Base-by-base conservation (phyloP, 345 rosid genomes). In the Eucalyptus rudis region DNA sequence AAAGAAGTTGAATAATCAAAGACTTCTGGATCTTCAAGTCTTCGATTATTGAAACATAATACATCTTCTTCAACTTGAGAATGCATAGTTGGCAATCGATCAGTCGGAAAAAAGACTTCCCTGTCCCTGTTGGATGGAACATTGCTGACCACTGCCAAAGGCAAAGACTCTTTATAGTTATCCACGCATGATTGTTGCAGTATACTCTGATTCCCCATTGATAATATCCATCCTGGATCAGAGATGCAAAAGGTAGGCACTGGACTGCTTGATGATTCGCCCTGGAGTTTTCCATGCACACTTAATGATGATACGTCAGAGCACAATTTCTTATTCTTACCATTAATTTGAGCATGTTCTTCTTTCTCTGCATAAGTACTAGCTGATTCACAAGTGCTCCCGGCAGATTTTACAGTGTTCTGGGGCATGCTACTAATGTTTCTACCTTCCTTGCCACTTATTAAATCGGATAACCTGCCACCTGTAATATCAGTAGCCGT, bases 1-100 rank as follows among this genome's bases (percentile, higher is more conserved):
- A 91, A 80, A 92, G 71, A 91, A 54, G 87, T 59, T 51, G 94
- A 90, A 86, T 49, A 93, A 64, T 89, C 92, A 68, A 90, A 91
- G 44, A 91, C 93, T 88, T 95, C 96, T 13, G 98, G 98, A 93
- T 92, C 94, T 85, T 93, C 93, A 33, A 88, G 93, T 90, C 97
- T 91, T 86, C 91, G 96, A 89, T 71, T 94, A 90, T 93, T 93
- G 88, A 94, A 93, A 87, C 96, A 92, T 89, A 95, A 83, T 58
- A 96, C n/a, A 92, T 94, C 96, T 49, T 95, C 95, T 89, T 95
- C 97, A 86, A 93, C 91, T 89, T 91, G 94, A 62, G 93, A 89
- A 51, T 76, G 86, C 54, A 90, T 71, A 71, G 85, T 90, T 49
- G 62, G 87, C 59, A 79, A 43, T 79, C 90, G 92, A 79, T 91